Conservation (phyloP, 2,329 filamentous ascomycete species). For the Aschersonia sp. region DNA sequence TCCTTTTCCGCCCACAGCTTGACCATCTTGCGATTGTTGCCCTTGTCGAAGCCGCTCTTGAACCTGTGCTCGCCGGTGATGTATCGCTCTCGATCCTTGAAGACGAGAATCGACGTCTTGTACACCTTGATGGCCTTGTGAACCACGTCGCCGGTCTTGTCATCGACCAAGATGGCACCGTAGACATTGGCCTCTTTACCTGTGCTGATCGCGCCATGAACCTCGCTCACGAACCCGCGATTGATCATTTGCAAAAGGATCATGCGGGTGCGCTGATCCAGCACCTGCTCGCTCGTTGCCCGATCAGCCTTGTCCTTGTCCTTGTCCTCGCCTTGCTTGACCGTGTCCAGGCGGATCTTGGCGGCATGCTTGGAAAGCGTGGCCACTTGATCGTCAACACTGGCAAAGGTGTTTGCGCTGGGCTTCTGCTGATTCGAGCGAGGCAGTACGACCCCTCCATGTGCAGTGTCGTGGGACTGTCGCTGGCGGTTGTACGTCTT, state of each 20-base stretch:
- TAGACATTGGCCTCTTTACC: slow-evolving; percentile 99
- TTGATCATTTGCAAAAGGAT: slow-evolving; percentile 95
- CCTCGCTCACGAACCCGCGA: slow-evolving; percentile 71
- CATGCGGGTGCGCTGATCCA: slow-evolving; percentile 90
- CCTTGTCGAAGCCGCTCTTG: slow-evolving; percentile 80
- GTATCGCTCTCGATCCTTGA: slow-evolving; percentile 95
- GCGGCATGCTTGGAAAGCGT: slow-evolving; percentile 72
- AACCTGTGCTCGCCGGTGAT: slow-evolving; percentile 91
- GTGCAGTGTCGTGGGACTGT: slow-evolving; percentile 36
- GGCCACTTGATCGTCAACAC: slow-evolving; percentile 76
- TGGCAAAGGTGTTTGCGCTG: slow-evolving; percentile 61
- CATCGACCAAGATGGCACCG: slow-evolving; percentile 58
- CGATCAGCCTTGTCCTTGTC: slow-evolving; percentile 83
- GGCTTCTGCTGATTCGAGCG: slow-evolving; percentile 69
- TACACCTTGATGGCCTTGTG: slow-evolving; percentile 96
- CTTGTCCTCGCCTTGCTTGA: slow-evolving; percentile 34
- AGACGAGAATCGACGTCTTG: slow-evolving; percentile 94
- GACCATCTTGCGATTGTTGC: slow-evolving; percentile 91
- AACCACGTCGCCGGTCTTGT: slow-evolving; percentile 34
- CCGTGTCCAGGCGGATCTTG: slow-evolving; percentile 67
- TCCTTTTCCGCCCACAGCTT: slow-evolving; percentile 99
- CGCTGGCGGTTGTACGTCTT: slow-evolving; percentile 82
- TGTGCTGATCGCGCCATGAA: slow-evolving; percentile 90
- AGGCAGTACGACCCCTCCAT: slow-evolving; percentile 33
- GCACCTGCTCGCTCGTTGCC: slow-evolving; percentile 84